phyloP scores from a whole-genome alignment of 192 early-diverging fungal species.

The Coemansia sp. region DNA sequence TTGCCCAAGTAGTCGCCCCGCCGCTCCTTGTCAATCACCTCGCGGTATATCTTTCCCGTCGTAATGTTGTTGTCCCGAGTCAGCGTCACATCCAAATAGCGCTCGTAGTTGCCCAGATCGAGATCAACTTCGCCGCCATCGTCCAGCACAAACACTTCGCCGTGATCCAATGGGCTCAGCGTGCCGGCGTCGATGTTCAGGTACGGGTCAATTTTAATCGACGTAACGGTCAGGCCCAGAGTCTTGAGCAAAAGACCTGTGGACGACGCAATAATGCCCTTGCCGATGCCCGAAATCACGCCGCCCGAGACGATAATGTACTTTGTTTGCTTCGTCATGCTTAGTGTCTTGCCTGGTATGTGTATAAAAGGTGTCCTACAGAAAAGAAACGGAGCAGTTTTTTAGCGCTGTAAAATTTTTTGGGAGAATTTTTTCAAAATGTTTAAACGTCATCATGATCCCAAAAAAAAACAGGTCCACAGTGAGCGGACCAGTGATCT shows the following conservation, averaged over 20 bases:
- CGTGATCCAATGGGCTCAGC: slow-evolving; percentile 96
- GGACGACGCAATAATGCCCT: slow-evolving; percentile 98
- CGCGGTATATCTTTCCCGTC: slow-evolving; percentile 96
- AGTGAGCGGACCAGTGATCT: too few relatives aligned
- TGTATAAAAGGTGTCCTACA: too few relatives aligned
- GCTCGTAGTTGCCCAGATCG: slow-evolving; percentile 99
- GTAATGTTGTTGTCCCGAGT: slow-evolving; percentile 99
- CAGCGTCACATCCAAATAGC: slow-evolving; percentile 91
- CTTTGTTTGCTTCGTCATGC: slow-evolving; percentile 64
- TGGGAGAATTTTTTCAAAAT: background rate
- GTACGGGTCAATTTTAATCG: slow-evolving; percentile 99
- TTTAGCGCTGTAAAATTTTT: slow-evolving; percentile 7
- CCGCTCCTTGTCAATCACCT: slow-evolving; percentile 93
- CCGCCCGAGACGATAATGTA: slow-evolving; percentile 98
- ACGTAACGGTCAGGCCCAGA: slow-evolving; percentile 86
- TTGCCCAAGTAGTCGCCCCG: slow-evolving; percentile 96
- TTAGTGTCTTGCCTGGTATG: background rate
- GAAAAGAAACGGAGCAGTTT: background rate
- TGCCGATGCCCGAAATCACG: slow-evolving; percentile 99
- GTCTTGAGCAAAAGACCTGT: slow-evolving; percentile 94
- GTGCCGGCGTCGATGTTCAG: slow-evolving; percentile 99
- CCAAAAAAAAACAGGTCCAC: too few relatives aligned
- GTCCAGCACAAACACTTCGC: slow-evolving; percentile 97
- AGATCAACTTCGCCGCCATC: slow-evolving; percentile 99
- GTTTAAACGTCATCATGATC: too few relatives aligned